Conservation (phyloP, 2,329 filamentous ascomycete species). For the Monosporascus cannonballus region DNA sequence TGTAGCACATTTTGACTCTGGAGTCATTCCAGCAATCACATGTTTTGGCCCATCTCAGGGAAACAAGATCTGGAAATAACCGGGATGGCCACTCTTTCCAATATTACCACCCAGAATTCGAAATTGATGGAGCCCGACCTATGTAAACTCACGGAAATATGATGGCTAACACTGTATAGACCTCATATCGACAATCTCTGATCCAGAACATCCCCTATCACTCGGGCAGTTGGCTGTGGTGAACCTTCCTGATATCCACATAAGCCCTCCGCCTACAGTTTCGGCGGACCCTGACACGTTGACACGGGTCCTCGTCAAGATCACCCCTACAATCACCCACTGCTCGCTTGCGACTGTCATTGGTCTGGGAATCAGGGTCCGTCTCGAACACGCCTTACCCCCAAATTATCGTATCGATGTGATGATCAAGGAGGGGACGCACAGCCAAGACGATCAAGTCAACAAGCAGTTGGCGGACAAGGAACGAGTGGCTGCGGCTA, state of each 20-base stretch:
- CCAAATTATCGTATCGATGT: conserved; percentile 91
- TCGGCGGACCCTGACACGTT: conserved; percentile 47
- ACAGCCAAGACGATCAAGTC: conserved; percentile 88
- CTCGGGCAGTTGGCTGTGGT: conserved; percentile 91
- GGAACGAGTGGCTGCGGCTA: conserved; percentile 87
- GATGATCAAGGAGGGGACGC: conserved; percentile 91
- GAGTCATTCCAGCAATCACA: too few relatives aligned
- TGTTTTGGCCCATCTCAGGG: too few relatives aligned
- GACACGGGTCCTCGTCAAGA: conserved; percentile 74
- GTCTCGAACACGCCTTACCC: conserved; percentile 84
- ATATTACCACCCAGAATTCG: background rate
- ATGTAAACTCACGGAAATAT: conserved; percentile 1
- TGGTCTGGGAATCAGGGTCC: conserved; percentile 83
- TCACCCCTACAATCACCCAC: conserved; percentile 95
- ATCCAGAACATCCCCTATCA: conserved; percentile 93
- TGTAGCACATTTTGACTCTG: too few relatives aligned
- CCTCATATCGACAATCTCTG: conserved; percentile 88
- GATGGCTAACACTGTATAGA: conserved; percentile 47
- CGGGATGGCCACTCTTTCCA: too few relatives aligned
- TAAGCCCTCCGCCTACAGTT: conserved; percentile 60
- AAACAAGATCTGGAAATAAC: too few relatives aligned
- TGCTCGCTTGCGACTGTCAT: conserved; percentile 96
- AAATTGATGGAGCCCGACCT: background rate
- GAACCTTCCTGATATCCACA: conserved; percentile 88
- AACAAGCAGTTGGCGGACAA: conserved; percentile 97